These are phyloP conservation scores for Amanita phalloides DNA, from an alignment of 768 basidiomycete genomes.

Conservation along the genomic window DNA sequence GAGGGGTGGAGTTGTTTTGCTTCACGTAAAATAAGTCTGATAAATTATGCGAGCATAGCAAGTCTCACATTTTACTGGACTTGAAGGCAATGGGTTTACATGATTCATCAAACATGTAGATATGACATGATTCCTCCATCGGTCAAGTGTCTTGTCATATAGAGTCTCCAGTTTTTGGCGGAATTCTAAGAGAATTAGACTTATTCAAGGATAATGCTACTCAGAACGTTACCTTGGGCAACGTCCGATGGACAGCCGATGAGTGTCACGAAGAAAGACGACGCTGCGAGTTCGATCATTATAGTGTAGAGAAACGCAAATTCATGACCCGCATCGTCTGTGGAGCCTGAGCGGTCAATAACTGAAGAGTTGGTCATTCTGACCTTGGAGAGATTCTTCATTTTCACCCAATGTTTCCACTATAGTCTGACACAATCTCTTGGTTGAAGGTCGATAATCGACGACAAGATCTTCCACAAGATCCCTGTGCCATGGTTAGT, in stretches of 20 bases:
- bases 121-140: conserved; percentile 43
- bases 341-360: not conserved
- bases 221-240: conserved; percentile 21
- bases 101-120: conserved; percentile 18
- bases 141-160: conserved; percentile 34
- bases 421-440: conserved; percentile 31
- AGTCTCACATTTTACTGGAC: conserved; percentile 16
- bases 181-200: conserved; percentile 31
- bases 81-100: conserved; percentile 9
- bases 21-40: not conserved
- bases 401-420: conserved; percentile 28
- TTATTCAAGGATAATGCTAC: not conserved
- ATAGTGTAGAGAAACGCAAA: conserved; percentile 4
- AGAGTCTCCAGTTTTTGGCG: conserved; percentile 27
- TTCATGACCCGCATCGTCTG: not conserved
- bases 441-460: conserved; percentile 41
- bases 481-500: conserved; percentile 17
- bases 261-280: conserved; percentile 1
- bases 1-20: conserved; percentile 33
- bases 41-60: not conserved
- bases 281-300: conserved; percentile 9
- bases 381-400: conserved; percentile 16
- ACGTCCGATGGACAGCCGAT: conserved; percentile 4
- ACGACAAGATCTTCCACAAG: conserved; percentile 31
- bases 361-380: not conserved